These are phyloP conservation scores for Colletotrichum sp. DNA, from an alignment of 2,329 filamentous ascomycete species.

Conservation along the genomic window DNA sequence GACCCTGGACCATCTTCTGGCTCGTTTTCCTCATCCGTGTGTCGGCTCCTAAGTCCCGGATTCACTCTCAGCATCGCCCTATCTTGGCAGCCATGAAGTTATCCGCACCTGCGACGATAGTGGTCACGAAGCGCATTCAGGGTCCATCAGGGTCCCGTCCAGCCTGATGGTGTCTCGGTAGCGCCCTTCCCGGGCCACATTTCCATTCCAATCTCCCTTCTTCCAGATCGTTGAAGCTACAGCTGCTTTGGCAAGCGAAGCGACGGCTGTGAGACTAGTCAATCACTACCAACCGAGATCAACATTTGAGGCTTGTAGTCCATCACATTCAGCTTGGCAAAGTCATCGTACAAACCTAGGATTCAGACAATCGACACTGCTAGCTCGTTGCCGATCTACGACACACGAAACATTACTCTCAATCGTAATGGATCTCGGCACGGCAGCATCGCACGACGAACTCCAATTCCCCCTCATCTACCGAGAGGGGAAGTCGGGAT, in stretches of 20 bases:
- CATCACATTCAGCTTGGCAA: not conserved
- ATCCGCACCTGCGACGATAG: not conserved
- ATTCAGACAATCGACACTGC: not conserved
- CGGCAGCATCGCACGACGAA: not conserved
- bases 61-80: not conserved
- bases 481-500: not conserved
- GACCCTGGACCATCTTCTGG: not conserved
- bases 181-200: not conserved
- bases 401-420: slow-evolving; percentile 6
- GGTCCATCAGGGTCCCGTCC: not conserved
- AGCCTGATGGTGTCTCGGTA: not conserved
- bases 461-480: slow-evolving; percentile 5
- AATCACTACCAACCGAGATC: not conserved
- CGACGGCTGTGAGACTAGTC: not conserved
- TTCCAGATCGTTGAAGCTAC: not conserved
- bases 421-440: slow-evolving; percentile 11
- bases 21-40: not conserved
- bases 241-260: not conserved
- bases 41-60: not conserved
- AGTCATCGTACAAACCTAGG: not conserved
- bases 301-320: not conserved
- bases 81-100: not conserved
- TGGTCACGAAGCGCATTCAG: not conserved
- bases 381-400: slow-evolving; percentile 11
- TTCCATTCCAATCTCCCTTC: not conserved